phyloP scores from a whole-genome alignment of 768 basidiomycete species.

The Pseudohyphozyma bogoriensis region DNA sequence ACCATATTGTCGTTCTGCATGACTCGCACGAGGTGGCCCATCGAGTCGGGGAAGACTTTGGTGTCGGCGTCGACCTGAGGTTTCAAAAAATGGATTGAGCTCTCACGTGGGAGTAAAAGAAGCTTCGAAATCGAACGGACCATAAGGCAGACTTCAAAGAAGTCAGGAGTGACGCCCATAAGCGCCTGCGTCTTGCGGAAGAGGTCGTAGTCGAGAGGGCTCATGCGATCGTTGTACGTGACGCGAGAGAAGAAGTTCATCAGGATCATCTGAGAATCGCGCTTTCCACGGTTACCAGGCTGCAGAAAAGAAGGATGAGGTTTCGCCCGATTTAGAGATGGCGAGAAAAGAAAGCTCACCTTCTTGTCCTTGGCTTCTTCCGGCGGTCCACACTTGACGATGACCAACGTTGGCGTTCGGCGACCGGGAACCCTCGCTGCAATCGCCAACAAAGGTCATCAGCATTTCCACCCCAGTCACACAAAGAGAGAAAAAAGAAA shows the following conservation, averaged over 20 bases:
- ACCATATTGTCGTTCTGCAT: slow-evolving; percentile 99
- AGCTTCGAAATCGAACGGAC: slow-evolving; percentile 44
- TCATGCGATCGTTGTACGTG: slow-evolving; percentile 98
- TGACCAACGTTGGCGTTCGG: slow-evolving; percentile 82
- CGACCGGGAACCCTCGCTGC: slow-evolving; percentile 54
- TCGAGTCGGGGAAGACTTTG: slow-evolving; percentile 81
- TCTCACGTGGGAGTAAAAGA: neutral
- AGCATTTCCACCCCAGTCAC: slow-evolving; percentile 3
- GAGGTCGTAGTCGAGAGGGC: slow-evolving; percentile 90
- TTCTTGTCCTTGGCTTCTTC: slow-evolving; percentile 79
- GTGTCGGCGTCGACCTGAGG: slow-evolving; percentile 94
- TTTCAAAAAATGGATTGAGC: neutral
- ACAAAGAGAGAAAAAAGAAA: neutral
- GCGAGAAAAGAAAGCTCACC: too few species aligned
- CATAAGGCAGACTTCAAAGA: slow-evolving; percentile 95
- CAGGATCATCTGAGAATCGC: slow-evolving; percentile 93
- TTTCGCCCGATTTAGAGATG: too few species aligned
- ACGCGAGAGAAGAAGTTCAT: slow-evolving; percentile 99
- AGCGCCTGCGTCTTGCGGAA: slow-evolving; percentile 92
- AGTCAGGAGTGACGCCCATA: slow-evolving; percentile 99
- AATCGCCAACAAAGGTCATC: slow-evolving; percentile 38
- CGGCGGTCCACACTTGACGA: slow-evolving; percentile 95
- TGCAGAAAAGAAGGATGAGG: too few species aligned
- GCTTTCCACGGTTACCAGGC: slow-evolving; percentile 94
- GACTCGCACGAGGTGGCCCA: slow-evolving; percentile 85